These are phyloP conservation scores for Podaxis sp. DNA, from an alignment of 768 basidiomycete genomes.

Conservation along the genomic window DNA sequence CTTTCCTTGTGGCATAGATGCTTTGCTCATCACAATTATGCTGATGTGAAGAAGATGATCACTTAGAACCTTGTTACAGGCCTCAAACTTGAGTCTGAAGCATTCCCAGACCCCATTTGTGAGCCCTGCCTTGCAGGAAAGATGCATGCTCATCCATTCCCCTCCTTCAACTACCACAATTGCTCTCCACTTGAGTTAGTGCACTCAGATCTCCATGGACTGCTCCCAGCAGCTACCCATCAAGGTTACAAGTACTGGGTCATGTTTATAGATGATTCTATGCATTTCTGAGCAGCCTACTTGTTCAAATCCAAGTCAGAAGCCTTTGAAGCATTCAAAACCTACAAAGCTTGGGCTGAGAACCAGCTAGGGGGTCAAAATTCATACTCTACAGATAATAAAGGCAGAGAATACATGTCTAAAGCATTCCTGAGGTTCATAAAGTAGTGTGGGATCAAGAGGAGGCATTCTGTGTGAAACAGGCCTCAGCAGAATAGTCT, in stretches of 20 bases:
- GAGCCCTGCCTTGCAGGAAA: not conserved
- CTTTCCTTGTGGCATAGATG: no score
- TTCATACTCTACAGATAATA: not conserved
- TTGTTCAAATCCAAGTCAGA: conserved; percentile 8
- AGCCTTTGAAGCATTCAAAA: conserved; percentile 12
- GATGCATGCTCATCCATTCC: not conserved
- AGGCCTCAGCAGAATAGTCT: no score
- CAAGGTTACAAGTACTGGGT: conserved; percentile 11
- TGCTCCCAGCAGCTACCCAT: no score
- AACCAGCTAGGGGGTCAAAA: not conserved
- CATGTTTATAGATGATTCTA: conserved; percentile 15
- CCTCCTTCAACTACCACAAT: not conserved
- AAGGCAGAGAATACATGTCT: not conserved
- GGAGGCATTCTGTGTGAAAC: no score
- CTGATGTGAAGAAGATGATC: no score
- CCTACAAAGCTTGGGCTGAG: not conserved
- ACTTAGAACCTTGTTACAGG: no score
- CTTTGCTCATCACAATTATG: no score
- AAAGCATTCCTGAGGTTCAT: no score
- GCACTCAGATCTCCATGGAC: not conserved
- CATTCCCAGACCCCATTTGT: not conserved
- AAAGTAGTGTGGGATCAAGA: no score
- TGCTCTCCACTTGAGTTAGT: not conserved
- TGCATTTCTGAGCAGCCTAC: not conserved
- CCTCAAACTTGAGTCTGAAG: no score